Evolutionary conservation across 2,329 filamentous ascomycete genomes (phyloP).

Genomic region (Aureobasidium sp.): DNA sequence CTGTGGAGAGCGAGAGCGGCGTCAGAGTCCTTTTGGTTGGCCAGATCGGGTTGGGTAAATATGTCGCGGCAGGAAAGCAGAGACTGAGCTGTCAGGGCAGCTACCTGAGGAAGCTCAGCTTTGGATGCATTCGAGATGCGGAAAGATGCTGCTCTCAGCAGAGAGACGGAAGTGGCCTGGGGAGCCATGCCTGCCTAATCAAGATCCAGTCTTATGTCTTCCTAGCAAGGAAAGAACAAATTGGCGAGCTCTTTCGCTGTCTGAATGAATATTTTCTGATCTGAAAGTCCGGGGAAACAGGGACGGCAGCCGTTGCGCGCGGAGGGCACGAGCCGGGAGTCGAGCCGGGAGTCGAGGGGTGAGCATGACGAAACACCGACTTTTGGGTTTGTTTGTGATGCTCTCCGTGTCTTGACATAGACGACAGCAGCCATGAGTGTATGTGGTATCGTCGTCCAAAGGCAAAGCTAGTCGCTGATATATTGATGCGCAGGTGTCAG

Average conservation of each 20-base stretch:
- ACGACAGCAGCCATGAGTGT: slow-evolving; percentile 1
- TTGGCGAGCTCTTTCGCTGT: background rate
- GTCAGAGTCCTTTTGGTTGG: slow-evolving; percentile 57
- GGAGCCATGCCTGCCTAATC: slow-evolving; percentile 5
- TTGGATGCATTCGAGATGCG: slow-evolving; percentile 64
- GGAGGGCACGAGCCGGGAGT: background rate
- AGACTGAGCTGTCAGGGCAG: slow-evolving; percentile 58
- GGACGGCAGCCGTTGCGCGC: background rate
- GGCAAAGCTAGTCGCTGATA: background rate
- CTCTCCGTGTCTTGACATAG: background rate
- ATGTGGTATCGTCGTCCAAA: background rate
- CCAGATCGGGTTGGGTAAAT: slow-evolving; percentile 54
- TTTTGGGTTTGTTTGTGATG: background rate
- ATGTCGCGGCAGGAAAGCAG: slow-evolving; percentile 50
- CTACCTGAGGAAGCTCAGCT: slow-evolving; percentile 65
- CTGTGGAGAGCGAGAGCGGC: slow-evolving; percentile 68
- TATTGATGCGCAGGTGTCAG: slow-evolving; percentile 34
- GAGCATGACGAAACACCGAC: background rate
- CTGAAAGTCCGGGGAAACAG: background rate
- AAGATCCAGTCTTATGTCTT: background rate
- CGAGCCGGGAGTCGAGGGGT: background rate
- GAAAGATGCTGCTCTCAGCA: slow-evolving; percentile 59
- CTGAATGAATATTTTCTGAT: slow-evolving; percentile 1
- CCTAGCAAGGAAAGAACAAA: background rate
- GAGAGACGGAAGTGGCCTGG: slow-evolving; percentile 20